phyloP scores from a whole-genome alignment of 345 rosid species.

The Gossypium raimondii region DNA sequence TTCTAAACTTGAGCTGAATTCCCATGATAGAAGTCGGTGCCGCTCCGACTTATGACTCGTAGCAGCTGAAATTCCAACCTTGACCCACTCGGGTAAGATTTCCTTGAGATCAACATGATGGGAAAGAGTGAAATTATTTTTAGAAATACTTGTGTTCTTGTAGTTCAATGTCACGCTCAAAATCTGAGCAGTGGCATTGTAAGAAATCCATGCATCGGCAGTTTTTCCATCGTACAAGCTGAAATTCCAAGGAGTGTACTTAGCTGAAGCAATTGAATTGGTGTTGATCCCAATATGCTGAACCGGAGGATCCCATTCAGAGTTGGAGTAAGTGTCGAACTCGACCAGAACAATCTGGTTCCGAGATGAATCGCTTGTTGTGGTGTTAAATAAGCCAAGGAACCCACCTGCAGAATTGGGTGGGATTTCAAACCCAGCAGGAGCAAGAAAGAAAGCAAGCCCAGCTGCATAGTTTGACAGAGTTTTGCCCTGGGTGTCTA shows the following conservation, averaged over 20 bases:
- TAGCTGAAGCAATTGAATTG: slow-evolving; percentile 28
- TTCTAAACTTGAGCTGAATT: slow-evolving; percentile 33
- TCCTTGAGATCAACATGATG: slow-evolving; percentile 23
- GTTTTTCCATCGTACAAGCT: slow-evolving; percentile 33
- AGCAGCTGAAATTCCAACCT: slow-evolving; percentile 34
- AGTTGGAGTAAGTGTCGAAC: slow-evolving; percentile 15
- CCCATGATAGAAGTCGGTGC: slow-evolving; percentile 29
- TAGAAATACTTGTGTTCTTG: not conserved
- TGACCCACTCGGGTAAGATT: slow-evolving; percentile 32
- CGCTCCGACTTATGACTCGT: slow-evolving; percentile 7
- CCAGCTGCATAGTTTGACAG: not conserved
- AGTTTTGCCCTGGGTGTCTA: slow-evolving; percentile 4
- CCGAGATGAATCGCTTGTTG: slow-evolving; percentile 10
- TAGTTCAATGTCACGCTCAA: slow-evolving; percentile 33
- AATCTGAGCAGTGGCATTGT: slow-evolving; percentile 28
- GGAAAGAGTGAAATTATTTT: slow-evolving; percentile 25
- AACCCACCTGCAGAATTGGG: slow-evolving; percentile 23
- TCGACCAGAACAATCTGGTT: slow-evolving; percentile 24
- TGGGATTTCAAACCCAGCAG: slow-evolving; percentile 20
- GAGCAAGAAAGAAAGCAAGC: slow-evolving; percentile 36
- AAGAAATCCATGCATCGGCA: slow-evolving; percentile 26
- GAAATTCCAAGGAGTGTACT: slow-evolving; percentile 35
- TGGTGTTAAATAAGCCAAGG: slow-evolving; percentile 23
- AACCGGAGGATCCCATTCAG: slow-evolving; percentile 12
- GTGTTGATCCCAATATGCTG: slow-evolving; percentile 38